Conservation (phyloP, 1,284 basidiomycete species). For the Mixia osmundae region DNA sequence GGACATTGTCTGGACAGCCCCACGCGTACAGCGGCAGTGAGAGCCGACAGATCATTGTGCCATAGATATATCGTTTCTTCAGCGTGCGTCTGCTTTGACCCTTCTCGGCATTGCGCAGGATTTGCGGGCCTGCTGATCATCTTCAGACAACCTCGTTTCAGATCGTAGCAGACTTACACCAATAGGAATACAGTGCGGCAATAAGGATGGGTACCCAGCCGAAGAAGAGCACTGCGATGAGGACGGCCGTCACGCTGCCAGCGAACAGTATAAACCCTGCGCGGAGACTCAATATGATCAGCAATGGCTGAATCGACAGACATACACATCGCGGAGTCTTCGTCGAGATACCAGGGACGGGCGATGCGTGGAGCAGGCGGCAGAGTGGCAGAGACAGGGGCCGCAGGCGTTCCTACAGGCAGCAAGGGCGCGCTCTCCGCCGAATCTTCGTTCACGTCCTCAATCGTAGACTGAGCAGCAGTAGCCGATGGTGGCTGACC, state of each 20-base stretch:
- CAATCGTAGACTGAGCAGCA: conserved; percentile 1
- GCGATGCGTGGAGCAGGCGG: too few relatives aligned
- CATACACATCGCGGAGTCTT: too few relatives aligned
- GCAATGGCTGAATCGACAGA: too few relatives aligned
- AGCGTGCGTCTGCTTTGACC: conserved; percentile 16
- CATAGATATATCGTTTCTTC: conserved; percentile 16
- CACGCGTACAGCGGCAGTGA: conserved; percentile 21
- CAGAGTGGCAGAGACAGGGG: too few relatives aligned
- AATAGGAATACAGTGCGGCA: conserved; percentile 14
- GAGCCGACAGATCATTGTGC: conserved; percentile 18
- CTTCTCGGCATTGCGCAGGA: conserved; percentile 17
- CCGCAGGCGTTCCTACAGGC: too few relatives aligned
- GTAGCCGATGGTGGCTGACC: too few relatives aligned
- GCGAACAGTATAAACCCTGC: too few relatives aligned
- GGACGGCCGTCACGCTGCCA: too few relatives aligned
- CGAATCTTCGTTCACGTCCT: not conserved
- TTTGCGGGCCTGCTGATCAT: conserved; percentile 21
- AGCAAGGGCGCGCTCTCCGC: too few relatives aligned
- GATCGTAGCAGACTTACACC: conserved; percentile 12
- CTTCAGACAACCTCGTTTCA: too few relatives aligned
- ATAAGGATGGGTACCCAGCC: conserved; percentile 15
- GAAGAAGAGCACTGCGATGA: conserved; percentile 9
- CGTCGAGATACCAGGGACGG: too few relatives aligned
- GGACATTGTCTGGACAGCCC: conserved; percentile 17
- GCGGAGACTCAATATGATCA: too few relatives aligned